Percentiles rank a stretch among this genome's conserved stretches.
phyloP scores from a whole-genome alignment of 306 rosid genomes.

The Quercus glauca region DNA sequence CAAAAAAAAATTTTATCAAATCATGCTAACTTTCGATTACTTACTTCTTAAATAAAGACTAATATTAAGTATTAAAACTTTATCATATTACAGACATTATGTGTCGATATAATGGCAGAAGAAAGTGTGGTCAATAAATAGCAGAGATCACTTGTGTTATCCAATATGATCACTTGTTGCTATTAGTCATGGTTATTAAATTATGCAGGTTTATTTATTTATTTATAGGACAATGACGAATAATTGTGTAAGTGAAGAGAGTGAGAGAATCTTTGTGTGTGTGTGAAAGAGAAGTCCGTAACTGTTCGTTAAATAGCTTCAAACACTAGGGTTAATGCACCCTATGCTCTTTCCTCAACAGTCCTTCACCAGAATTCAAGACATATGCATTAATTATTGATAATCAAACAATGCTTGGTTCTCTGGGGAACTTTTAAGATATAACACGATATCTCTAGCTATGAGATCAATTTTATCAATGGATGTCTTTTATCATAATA shows the following conservation, averaged over 20 bases:
- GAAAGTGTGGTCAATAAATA: too few species aligned
- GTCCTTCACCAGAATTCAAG: neutral
- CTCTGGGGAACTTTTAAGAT: neutral
- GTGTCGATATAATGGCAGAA: too few species aligned
- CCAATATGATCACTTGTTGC: neutral
- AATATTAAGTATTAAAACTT: too few species aligned
- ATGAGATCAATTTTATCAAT: neutral
- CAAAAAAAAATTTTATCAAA: neutral
- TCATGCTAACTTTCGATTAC: neutral
- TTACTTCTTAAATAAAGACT: too few species aligned
- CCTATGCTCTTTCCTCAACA: neutral
- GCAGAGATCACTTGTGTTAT: too few species aligned
- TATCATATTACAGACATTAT: too few species aligned
- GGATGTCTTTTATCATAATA: neutral
- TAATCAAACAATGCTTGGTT: neutral
- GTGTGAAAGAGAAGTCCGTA: too few species aligned
- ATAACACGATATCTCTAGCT: neutral
- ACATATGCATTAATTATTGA: neutral
- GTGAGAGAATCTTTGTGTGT: too few species aligned
- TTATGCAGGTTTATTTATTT: neutral
- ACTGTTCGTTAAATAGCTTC: too few species aligned
- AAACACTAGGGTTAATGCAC: neutral
- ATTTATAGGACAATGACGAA: too few species aligned
- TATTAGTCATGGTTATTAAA: constrained; percentile 20
- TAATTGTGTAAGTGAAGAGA: too few species aligned